Evolutionary conservation across 768 basidiomycete genomes (phyloP), one percentile per base, ranked within the genome.

Genomic region (Pholiota conissans): DNA sequence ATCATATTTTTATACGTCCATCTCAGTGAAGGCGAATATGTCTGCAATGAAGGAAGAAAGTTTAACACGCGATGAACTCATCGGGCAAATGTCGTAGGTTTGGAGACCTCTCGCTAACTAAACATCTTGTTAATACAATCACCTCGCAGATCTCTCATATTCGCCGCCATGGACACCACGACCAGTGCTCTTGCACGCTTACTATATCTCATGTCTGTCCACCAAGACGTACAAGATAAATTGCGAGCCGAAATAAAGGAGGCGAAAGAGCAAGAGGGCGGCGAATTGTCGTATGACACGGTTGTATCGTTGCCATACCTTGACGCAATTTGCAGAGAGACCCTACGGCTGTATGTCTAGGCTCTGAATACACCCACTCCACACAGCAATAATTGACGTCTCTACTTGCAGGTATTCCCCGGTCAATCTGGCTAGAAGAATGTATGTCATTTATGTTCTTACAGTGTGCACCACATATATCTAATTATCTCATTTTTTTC

Each of bases 21-120:
- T n/a, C n/a, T n/a, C 34, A 80, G 78, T 79, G 57, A 69, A 68
- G 55, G 75, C 69, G 1, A 79, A 78, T 55, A 63, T 70, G 28
- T 59, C 56, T 2, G 69, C 72, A 2, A 65, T 63, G 5, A 67
- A 67, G 18, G 68, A 69, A 20, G 72, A 74, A 29, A 63, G 64
- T 3, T 52, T 75, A 10, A 61, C 67, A 50, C 69, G 71, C 13
- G 67, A 70, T 5, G 75, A 80, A 58, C 57, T 81, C 0, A 62
- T 77, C 9, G 77, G 66, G 0, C 79, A 79, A 46, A 65, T 70
- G 11, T 50, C 61, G 61, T 64, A 39, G n/a, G 58, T 47, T 34
- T 20, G 10, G 11, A 4, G 24, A 6, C 30, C 13, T 13, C n/a
- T 14, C 35, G n/a, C n/a, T n/a, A n/a, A n/a, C n/a, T n/a, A n/a